Evolutionary conservation across 768 basidiomycete species (phyloP).

Genomic region (Xerocomellus amylosporus): DNA sequence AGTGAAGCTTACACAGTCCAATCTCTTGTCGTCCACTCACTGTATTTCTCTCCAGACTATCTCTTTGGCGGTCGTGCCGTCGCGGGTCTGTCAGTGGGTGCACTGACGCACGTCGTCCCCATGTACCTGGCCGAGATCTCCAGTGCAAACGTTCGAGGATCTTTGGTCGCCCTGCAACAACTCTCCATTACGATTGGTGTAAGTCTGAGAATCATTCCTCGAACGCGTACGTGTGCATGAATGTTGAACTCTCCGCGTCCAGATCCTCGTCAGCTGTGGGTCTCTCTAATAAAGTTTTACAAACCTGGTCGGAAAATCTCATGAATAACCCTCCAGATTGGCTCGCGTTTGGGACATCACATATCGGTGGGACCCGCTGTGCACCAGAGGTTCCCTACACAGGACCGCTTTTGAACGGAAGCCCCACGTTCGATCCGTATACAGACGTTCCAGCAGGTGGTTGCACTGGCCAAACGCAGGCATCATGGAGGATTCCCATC

Average conservation of each 20-base stretch:
- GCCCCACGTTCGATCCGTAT: constrained; percentile 28
- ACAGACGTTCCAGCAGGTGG: constrained; percentile 31
- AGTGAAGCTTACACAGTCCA: constrained; percentile 1
- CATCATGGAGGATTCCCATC: constrained; percentile 37
- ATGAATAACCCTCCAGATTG: constrained; percentile 21
- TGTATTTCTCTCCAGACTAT: constrained; percentile 13
- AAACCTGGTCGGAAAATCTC: background rate
- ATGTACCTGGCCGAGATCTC: constrained; percentile 41
- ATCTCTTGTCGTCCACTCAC: background rate
- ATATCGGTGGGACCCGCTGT: constrained; percentile 34
- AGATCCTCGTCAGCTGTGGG: constrained; percentile 35
- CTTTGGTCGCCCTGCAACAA: constrained; percentile 36
- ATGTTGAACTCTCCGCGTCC: background rate
- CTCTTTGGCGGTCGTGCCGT: constrained; percentile 32
- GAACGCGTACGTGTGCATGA: background rate
- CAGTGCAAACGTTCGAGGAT: constrained; percentile 37
- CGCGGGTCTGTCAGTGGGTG: constrained; percentile 17
- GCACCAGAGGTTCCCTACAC: constrained; percentile 30
- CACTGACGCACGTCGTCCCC: constrained; percentile 24
- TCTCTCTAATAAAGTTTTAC: background rate
- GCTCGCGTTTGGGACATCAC: constrained; percentile 33
- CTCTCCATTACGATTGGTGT: constrained; percentile 37
- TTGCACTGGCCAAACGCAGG: constrained; percentile 30
- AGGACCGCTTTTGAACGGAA: constrained; percentile 31
- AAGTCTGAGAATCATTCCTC: constrained; percentile 3